Evolutionary conservation across 371 early-diverging fungal species (phyloP).

Genomic region (Saksenaea oblongispora): DNA sequence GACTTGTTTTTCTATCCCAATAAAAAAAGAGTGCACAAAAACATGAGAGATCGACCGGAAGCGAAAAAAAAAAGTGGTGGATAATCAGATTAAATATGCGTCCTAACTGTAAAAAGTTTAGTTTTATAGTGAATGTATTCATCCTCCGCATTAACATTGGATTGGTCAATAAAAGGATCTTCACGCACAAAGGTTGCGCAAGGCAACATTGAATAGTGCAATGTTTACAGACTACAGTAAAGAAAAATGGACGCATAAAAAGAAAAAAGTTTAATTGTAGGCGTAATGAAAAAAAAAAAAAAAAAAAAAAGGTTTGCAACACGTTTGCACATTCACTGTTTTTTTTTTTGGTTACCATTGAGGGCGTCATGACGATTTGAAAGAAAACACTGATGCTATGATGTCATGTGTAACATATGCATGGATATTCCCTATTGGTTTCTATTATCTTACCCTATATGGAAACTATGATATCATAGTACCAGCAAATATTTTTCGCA

Average conservation of each 20-base stretch:
- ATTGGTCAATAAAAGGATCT: neutral
- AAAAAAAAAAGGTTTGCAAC: neutral
- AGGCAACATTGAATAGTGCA: too few species aligned
- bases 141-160: neutral
- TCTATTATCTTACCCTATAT: neutral
- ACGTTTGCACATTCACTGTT: neutral
- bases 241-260: neutral
- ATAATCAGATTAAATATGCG: too few species aligned
- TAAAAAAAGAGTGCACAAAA: too few species aligned
- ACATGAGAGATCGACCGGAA: too few species aligned
- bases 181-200: neutral
- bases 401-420: conserved; percentile 2
- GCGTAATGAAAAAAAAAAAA: neutral
- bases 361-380: neutral
- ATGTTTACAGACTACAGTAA: too few species aligned
- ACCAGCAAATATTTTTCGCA: neutral
- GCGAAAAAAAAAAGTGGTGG: too few species aligned
- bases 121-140: neutral
- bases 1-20: too few species aligned
- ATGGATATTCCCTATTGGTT: neutral
- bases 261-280: neutral
- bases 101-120: neutral
- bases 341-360: neutral
- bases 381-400: neutral
- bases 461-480: conserved; percentile 1